Base-by-base conservation (phyloP, 202 grass and related monocot genomes). In the Saccharum hybrid region DNA sequence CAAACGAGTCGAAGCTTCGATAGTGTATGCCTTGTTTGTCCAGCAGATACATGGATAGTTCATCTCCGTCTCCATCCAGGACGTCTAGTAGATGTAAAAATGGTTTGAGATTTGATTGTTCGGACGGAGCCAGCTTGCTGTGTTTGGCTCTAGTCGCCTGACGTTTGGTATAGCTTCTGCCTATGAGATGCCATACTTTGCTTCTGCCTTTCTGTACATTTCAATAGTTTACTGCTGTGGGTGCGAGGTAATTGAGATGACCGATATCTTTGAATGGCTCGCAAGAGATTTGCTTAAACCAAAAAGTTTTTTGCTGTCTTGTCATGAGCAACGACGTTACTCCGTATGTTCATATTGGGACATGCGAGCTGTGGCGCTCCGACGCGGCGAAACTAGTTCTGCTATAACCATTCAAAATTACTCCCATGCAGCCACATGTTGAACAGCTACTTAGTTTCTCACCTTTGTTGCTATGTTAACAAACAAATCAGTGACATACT, bases 1-100 rank as follows among this genome's bases (percentile, higher is more conserved):
- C 91, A 8, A 94, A 88, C 7, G 93, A 99, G 63, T 85, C 91
- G 5, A 99, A 94, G 82, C 90, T 86, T 75, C 88, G 93, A 94
- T 99, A 94, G 84, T 73, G 33, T 18, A 80, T 43, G n/a, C 66
- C 14, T 66, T 75, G 62, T 75, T 64, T 75, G 23, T 71, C 69
- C 69, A 45, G 81, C 71, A 45, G 78, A 63, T 62, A 72, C 34
- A 62, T 75, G 79, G 78, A 67, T 82, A 37, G 51, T 86, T 77
- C 26, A 72, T 59, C 63, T 51, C 71, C 5, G 33, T 33, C 28
- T 42, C 60, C 40, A 51, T 66, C 33, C 36, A 43, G 64, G 22
- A 63, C 71, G 26, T 59, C 69, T 72, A 88, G 91, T 72, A 87
- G 91, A 84, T 91, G 72, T 87, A 80, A 85, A 85, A 72, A 88